phyloP scores from a whole-genome alignment of 1,284 basidiomycete genomes.

The Peniophora sp. region DNA sequence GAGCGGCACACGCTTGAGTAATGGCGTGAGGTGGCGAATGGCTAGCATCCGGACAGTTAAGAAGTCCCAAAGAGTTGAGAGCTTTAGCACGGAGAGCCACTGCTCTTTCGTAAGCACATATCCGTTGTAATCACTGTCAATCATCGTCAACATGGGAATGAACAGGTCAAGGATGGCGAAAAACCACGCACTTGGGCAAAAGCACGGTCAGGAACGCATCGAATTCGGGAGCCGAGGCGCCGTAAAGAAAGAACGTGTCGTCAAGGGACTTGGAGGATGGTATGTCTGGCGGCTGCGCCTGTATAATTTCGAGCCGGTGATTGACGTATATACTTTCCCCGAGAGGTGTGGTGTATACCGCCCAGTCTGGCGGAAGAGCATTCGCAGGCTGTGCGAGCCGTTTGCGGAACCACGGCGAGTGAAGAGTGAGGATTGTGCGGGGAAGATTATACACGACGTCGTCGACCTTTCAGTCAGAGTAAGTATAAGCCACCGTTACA shows the following conservation, averaged over 20 bases:
- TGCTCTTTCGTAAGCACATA: slow-evolving; percentile 8
- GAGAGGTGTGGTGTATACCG: not conserved
- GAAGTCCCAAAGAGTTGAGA: slow-evolving; percentile 12
- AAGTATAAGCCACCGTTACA: too few species aligned
- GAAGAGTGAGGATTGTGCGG: not conserved
- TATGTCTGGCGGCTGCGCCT: not conserved
- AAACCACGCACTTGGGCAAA: slow-evolving; percentile 5
- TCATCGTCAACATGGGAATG: not conserved
- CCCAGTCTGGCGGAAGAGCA: not conserved
- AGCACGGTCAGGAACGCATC: slow-evolving; percentile 5
- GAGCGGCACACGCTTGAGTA: slow-evolving; percentile 6
- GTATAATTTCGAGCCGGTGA: not conserved
- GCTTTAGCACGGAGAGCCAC: slow-evolving; percentile 13
- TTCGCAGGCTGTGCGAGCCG: not conserved
- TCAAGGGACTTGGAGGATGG: not conserved
- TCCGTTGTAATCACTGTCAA: slow-evolving; percentile 4
- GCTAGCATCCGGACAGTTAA: slow-evolving; percentile 10
- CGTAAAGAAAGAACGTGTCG: not conserved
- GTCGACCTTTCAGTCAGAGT: slow-evolving; percentile 1
- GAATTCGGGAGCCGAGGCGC: slow-evolving; percentile 4
- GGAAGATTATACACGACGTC: not conserved
- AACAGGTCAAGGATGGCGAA: not conserved
- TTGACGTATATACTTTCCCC: not conserved
- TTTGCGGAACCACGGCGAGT: not conserved
- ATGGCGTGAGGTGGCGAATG: slow-evolving; percentile 4